These are phyloP conservation scores for Phaeosphaeriaceae sp. DNA, from an alignment of 2,329 filamentous ascomycete species.

Conservation along the genomic window DNA sequence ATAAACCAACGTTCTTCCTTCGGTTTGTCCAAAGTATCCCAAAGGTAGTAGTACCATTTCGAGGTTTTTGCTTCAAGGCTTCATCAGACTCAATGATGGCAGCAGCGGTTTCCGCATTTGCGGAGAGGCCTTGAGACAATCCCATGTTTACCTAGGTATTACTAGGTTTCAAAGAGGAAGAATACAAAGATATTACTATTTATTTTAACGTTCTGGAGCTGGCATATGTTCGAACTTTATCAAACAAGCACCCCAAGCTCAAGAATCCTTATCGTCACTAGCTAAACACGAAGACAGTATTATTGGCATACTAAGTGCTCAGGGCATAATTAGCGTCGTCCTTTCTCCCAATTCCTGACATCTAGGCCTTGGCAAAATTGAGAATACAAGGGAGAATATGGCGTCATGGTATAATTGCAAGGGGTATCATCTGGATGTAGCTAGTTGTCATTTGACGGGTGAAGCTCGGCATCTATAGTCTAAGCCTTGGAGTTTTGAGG, in stretches of 20 bases:
- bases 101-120: not conserved
- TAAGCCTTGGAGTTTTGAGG: not conserved
- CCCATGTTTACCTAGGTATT: conserved; percentile 5
- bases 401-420: not conserved
- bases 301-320: not conserved
- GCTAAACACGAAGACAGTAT: no score
- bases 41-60: conserved; percentile 58
- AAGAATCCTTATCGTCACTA: not conserved
- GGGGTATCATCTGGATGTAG: no score
- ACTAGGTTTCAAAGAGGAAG: no score
- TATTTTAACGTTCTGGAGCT: not conserved
- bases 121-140: not conserved
- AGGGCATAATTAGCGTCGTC: not conserved
- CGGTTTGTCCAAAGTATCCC: conserved; percentile 61
- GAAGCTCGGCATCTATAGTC: not conserved
- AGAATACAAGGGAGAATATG: conserved; percentile 3
- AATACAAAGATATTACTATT: no score
- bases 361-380: not conserved
- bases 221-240: not conserved
- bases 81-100: conserved; percentile 2
- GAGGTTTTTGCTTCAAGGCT: conserved; percentile 17
- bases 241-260: conserved; percentile 1
- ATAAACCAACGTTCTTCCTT: conserved; percentile 57
- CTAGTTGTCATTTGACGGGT: not conserved
- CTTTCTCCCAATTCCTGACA: not conserved